phyloP scores from a whole-genome alignment of 2,329 filamentous ascomycete genomes.

The Pseudocercospora eumusae region DNA sequence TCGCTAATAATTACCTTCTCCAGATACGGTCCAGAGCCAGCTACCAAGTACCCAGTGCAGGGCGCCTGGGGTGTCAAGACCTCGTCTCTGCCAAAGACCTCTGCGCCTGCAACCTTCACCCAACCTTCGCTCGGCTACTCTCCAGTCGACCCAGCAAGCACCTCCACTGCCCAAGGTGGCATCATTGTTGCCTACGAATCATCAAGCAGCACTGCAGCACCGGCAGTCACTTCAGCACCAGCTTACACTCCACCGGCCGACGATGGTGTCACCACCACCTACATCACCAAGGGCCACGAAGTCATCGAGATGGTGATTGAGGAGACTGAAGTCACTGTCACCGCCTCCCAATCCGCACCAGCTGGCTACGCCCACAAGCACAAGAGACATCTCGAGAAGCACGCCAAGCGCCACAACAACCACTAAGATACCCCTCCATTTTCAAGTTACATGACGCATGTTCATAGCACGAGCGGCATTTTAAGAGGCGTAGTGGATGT shows the following conservation, averaged over 20 bases:
- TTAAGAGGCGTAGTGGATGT: constrained; percentile 15
- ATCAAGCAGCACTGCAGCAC: constrained; percentile 6
- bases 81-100: constrained; percentile 22
- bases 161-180: constrained; percentile 31
- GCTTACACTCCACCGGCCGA: constrained; percentile 27
- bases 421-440: constrained; percentile 11
- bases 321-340: constrained; percentile 48
- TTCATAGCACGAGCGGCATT: constrained; percentile 17
- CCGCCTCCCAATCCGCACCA: constrained; percentile 39
- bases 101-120: constrained; percentile 20
- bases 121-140: constrained; percentile 27
- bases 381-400: constrained; percentile 37
- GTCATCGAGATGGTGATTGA: constrained; percentile 50
- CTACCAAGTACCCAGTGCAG: constrained; percentile 39
- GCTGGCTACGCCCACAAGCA: constrained; percentile 31
- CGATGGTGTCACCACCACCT: constrained; percentile 43
- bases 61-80: constrained; percentile 29
- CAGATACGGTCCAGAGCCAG: constrained; percentile 45
- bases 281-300: constrained; percentile 46
- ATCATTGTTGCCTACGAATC: constrained; percentile 26
- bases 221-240: constrained; percentile 28
- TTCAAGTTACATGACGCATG: constrained; percentile 4
- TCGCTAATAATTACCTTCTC: background rate
- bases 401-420: constrained; percentile 30
- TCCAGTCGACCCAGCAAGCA: constrained; percentile 30